phyloP scores from a whole-genome alignment of 768 basidiomycete species.

The Phaeotremella fagi region DNA sequence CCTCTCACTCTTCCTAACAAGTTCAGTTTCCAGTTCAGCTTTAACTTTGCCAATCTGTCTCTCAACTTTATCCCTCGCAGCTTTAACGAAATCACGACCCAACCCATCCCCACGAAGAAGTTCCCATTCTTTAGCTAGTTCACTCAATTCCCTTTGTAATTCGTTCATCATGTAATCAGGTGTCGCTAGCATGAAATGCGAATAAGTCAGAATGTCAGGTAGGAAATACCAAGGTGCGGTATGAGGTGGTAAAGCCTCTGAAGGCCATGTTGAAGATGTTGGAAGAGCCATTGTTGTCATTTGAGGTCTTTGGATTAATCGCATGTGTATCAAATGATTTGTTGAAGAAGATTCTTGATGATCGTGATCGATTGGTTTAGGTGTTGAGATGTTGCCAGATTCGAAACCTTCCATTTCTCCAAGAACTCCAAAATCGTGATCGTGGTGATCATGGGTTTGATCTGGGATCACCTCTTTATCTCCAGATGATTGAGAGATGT shows the following conservation, averaged over 20 bases:
- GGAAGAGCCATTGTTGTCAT: constrained; percentile 93
- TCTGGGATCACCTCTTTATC: background rate
- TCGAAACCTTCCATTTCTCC: constrained; percentile 41
- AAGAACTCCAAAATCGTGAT: constrained; percentile 20
- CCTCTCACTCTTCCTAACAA: constrained; percentile 63
- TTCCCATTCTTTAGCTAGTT: constrained; percentile 66
- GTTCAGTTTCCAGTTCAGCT: constrained; percentile 62
- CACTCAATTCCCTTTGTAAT: constrained; percentile 66
- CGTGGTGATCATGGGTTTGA: background rate
- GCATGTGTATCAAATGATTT: constrained; percentile 61
- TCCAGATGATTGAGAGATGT: background rate
- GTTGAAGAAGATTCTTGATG: constrained; percentile 3
- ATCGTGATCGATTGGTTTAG: background rate
- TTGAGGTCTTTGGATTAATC: constrained; percentile 85
- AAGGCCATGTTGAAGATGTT: constrained; percentile 87
- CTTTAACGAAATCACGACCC: constrained; percentile 71
- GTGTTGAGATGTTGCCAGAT: constrained; percentile 5
- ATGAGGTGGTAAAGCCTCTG: constrained; percentile 81
- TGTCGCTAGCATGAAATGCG: constrained; percentile 95
- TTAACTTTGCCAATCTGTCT: constrained; percentile 73
- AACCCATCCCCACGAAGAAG: constrained; percentile 67
- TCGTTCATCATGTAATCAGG: constrained; percentile 74
- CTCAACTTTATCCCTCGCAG: constrained; percentile 69
- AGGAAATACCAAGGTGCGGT: constrained; percentile 94
- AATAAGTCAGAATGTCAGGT: constrained; percentile 78